Evolutionary conservation across 1,284 basidiomycete species (phyloP).

Genomic region (Sanghuangporus sanghuang): DNA sequence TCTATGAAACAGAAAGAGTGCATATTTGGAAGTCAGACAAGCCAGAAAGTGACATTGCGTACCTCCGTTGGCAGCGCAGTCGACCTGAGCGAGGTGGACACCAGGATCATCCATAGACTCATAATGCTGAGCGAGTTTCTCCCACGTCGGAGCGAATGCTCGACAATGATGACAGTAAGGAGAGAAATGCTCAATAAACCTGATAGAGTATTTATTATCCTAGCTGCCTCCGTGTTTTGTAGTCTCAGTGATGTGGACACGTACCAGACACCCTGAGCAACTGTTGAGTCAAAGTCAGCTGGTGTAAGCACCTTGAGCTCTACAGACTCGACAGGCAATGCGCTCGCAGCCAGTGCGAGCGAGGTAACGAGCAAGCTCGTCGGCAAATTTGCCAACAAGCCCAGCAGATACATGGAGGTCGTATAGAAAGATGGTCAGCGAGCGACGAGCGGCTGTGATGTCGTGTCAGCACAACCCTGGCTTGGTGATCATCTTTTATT

Average conservation of each 20-base stretch:
- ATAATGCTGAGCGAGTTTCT: constrained; percentile 57
- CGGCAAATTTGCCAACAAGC: constrained; percentile 6
- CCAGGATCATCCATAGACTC: constrained; percentile 47
- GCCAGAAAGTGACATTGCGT: constrained; percentile 26
- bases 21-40: not conserved
- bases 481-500: too few species aligned
- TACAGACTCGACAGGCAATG: constrained; percentile 35
- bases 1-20: constrained; percentile 41
- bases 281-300: constrained; percentile 56
- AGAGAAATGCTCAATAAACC: constrained; percentile 73
- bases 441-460: not conserved
- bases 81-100: constrained; percentile 79
- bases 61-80: constrained; percentile 84
- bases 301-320: constrained; percentile 46
- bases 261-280: constrained; percentile 64
- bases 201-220: constrained; percentile 18
- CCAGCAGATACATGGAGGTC: not conserved
- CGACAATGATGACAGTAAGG: constrained; percentile 81
- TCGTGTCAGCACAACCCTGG: not conserved
- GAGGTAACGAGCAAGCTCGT: constrained; percentile 29
- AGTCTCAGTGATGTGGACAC: constrained; percentile 20
- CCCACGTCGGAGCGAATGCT: constrained; percentile 81
- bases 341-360: constrained; percentile 30
- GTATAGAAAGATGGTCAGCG: not conserved
- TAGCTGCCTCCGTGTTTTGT: not conserved